These are phyloP conservation scores for Sporobolomyces pararoseus DNA, from an alignment of 768 basidiomycete genomes.

Conservation along the genomic window DNA sequence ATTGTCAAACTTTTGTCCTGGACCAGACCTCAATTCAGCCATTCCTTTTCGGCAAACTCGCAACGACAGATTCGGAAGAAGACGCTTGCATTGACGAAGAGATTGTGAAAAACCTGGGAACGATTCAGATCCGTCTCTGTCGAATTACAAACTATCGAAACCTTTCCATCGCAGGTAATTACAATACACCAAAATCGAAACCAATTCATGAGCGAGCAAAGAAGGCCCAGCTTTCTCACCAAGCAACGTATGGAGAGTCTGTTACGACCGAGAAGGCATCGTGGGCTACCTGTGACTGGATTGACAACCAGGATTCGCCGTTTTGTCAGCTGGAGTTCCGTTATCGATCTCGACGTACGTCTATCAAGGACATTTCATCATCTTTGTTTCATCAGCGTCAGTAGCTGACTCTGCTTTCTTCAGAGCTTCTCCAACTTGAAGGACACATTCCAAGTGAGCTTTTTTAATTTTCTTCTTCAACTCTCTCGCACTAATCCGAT, in stretches of 20 bases:
- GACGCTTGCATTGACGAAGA: neutral
- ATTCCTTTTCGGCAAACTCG: slow-evolving; percentile 13
- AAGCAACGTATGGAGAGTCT: neutral
- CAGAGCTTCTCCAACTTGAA: slow-evolving; percentile 21
- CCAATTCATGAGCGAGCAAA: slow-evolving; percentile 16
- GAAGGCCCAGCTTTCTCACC: slow-evolving; percentile 20
- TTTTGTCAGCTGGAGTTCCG: neutral
- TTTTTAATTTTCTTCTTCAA: too few relatives aligned
- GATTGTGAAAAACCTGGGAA: slow-evolving; percentile 17
- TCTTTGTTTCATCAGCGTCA: neutral
- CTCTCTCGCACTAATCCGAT: neutral
- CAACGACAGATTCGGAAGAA: slow-evolving; percentile 15
- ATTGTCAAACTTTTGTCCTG: neutral
- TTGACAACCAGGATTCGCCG: neutral
- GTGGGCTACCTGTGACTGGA: neutral
- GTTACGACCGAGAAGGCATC: neutral
- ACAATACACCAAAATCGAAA: neutral
- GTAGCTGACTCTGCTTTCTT: neutral
- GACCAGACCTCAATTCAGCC: neutral
- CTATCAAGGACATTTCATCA: neutral
- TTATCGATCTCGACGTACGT: slow-evolving; percentile 22
- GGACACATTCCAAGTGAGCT: slow-evolving; percentile 10
- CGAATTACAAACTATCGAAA: neutral
- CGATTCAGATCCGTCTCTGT: neutral
- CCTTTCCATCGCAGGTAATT: accelerated